Conservation (phyloP, 306 rosid genomes). For the Quillaja saponaria region DNA sequence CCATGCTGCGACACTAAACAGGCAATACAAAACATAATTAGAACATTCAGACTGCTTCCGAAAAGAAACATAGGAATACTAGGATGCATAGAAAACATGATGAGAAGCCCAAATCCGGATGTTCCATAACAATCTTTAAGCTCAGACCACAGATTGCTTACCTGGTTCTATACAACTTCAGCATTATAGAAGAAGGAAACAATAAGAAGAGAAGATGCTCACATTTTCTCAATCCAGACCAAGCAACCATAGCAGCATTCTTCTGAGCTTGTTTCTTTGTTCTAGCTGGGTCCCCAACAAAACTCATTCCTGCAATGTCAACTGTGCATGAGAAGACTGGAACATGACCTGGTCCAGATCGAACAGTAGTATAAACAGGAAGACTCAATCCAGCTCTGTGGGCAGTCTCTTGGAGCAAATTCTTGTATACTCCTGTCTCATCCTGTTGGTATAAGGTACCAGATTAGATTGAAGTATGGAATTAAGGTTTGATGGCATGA, state of each 20-base stretch:
- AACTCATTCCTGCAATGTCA: slow-evolving; percentile 77
- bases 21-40: slow-evolving; percentile 28
- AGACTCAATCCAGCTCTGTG: slow-evolving; percentile 84
- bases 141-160: slow-evolving; percentile 19
- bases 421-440: slow-evolving; percentile 84
- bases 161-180: slow-evolving; percentile 1
- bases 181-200: neutral
- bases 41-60: slow-evolving; percentile 14
- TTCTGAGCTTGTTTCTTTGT: slow-evolving; percentile 90
- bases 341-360: slow-evolving; percentile 68
- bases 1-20: slow-evolving; percentile 62
- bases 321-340: slow-evolving; percentile 68
- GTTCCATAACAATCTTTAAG: slow-evolving; percentile 21
- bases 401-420: slow-evolving; percentile 88
- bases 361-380: slow-evolving; percentile 68
- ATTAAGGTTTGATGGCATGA: too few relatives aligned
- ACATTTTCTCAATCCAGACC: slow-evolving; percentile 75
- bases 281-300: slow-evolving; percentile 65
- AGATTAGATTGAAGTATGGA: too few relatives aligned
- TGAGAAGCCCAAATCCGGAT: neutral
- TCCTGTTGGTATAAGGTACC: slow-evolving; percentile 43
- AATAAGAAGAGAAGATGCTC: slow-evolving; percentile 29
- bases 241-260: slow-evolving; percentile 80
- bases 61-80: neutral
- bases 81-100: neutral